Conservation (phyloP, 345 rosid species). For the Rhodomyrtus tomentosa region DNA sequence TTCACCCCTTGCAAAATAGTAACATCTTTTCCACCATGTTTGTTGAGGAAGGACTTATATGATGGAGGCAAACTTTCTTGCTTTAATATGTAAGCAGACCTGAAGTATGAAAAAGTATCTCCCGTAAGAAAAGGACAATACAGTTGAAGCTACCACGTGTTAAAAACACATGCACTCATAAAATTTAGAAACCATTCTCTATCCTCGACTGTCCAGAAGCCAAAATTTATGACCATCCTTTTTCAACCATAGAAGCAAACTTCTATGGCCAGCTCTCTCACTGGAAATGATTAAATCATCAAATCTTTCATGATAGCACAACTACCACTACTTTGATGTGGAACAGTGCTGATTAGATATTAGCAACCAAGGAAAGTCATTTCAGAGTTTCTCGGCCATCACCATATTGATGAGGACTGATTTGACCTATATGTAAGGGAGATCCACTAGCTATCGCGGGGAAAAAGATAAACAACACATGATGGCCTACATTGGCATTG, state of each 20-base stretch:
- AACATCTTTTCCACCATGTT: conserved; percentile 76
- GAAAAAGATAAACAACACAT: neutral
- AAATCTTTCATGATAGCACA: neutral
- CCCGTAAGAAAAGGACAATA: neutral
- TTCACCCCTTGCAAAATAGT: conserved; percentile 66
- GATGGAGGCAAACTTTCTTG: conserved; percentile 87
- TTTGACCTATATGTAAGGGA: neutral
- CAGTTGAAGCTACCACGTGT: neutral
- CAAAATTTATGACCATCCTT: neutral
- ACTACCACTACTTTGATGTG: neutral
- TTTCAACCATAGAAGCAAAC: neutral
- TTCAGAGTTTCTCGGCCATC: neutral
- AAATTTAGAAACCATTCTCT: neutral
- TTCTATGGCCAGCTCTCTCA: neutral
- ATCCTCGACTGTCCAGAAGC: neutral
- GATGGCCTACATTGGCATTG: neutral
- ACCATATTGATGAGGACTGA: neutral
- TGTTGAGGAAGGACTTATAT: conserved; percentile 80
- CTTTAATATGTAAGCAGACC: conserved; percentile 88
- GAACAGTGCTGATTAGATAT: neutral
- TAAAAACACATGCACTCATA: neutral
- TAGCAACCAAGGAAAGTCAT: neutral
- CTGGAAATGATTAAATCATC: neutral
- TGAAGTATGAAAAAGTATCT: conserved; percentile 11
- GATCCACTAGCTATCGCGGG: neutral